Percentiles rank a stretch among this genome's conserved stretches.
Evolutionary conservation across 2,329 filamentous ascomycete genomes (phyloP).

Genomic region (Helotiales sp.): DNA sequence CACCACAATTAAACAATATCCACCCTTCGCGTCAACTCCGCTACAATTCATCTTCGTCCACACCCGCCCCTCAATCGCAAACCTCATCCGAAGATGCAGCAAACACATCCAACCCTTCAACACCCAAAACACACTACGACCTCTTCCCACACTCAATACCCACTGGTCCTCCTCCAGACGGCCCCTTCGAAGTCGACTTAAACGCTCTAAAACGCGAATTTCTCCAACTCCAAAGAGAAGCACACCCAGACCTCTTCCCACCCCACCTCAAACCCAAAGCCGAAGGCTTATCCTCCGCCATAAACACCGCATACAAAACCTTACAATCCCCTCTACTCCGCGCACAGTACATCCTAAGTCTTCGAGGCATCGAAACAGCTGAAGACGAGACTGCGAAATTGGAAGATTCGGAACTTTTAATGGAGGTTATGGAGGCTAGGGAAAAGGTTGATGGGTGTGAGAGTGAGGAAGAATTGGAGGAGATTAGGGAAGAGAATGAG

Average conservation of each 20-base stretch:
- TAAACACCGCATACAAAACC: conserved; percentile 92
- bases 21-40: background rate
- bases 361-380: conserved; percentile 73
- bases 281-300: conserved; percentile 75
- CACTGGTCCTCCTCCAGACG: conserved; percentile 71
- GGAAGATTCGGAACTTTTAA: conserved; percentile 68
- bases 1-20: background rate
- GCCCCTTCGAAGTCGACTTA: conserved; percentile 74
- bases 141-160: conserved; percentile 84
- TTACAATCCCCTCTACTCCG: conserved; percentile 74
- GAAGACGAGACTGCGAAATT: conserved; percentile 75
- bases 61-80: background rate
- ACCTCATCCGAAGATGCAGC: background rate
- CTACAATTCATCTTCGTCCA: background rate
- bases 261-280: conserved; percentile 57
- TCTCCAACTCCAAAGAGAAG: conserved; percentile 74
- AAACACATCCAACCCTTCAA: background rate
- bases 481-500: conserved; percentile 66
- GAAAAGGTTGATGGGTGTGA: conserved; percentile 73
- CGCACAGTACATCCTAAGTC: conserved; percentile 81
- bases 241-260: conserved; percentile 67
- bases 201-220: conserved; percentile 78
- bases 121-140: conserved; percentile 68
- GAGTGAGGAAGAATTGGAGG: conserved; percentile 62
- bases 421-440: conserved; percentile 76